Evolutionary conservation across 352 stramenopile species (phyloP), one percentile per base, ranked within the genome.

Genomic region (Phytophthora pinifolia): DNA sequence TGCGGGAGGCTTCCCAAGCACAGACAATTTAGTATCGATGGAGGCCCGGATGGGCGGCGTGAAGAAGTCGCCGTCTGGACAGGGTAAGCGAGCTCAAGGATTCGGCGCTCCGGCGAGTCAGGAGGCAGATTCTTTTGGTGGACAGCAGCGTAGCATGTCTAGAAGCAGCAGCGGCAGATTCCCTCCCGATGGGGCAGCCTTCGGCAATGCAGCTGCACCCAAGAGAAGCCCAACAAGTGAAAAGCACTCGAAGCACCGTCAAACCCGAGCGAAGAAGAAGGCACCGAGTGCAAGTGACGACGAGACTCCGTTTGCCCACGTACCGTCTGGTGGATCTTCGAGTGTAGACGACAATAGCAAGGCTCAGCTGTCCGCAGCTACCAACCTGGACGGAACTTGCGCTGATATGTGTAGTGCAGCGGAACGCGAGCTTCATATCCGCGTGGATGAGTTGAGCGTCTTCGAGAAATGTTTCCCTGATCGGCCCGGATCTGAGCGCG

Each of bases 381-480:
- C 65, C 14, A 92, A 90, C 37, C 45, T 94, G 27, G 67, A 94
- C 42, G 87, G 87, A 14, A 68, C 67, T 31, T 96, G 87, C 49
- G 35, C 83, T 51, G 85, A 96, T 61, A 95, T 95, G 83, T 96
- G 87, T 63, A 89, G 76, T 39, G 68, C 67, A n/a, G 57, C 68
- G 8, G 87, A 96, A 59, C 70, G 84, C 12, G 87, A 95, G 48
- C 63, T 93, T 37, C 85, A 93, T 52, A 89, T 94, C 37, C 79
- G 83, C 13, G 79, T 92, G 9, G 86, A 96, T 38, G 87, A 96
- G 45, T 49, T 96, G 43, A 94, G 86, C 44, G 60, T 88, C 2
- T 96, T 93, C 39, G 87, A 96, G 50, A 95, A 94, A 35, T 85
- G 74, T 38, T 89, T 83, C 44, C 79, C 83, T 2, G 70, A 73